Evolutionary conservation across 305 asterid species (phyloP), one percentile per base, ranked within the genome.

Genomic region (Fraxinus floribunda): DNA sequence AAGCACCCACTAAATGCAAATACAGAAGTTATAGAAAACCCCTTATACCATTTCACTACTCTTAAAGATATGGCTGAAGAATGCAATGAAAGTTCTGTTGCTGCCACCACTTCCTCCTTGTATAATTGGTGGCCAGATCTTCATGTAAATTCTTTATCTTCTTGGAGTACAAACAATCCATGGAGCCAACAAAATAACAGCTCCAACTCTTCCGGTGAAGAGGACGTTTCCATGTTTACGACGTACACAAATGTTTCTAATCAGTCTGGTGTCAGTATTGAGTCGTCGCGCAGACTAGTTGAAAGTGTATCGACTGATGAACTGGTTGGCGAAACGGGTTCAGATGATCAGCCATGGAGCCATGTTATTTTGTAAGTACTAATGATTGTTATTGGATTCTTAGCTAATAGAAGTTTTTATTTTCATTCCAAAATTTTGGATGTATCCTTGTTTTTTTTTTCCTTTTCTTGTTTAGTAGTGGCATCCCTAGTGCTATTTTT

Each of bases 81-180:
- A 76, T 76, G 79, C 22, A 24, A 55, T 75, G 85, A 84, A 75
- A 84, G 60, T 52, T 52, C 8, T 68, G 44, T 82, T 72, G 46
- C 75, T 26, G 77, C 81, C 15, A 38, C 81, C 46, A 16, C 75
- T 84, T 52, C 74, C 38, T 81, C 81, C 36, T 39, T 79, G 49
- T 82, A 77, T 16, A 84, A 76, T 18, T 87, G 88, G 88, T 87
- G 89, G 89, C 81, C 82, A 73, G 81, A 87, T 76, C 76, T 66
- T 41, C 85, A 82, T 73, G 84, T 77, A 13, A 82, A 64, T 68
- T 84, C 89, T 76, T 32, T 82, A 36, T 79, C 80, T 75, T 86
- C 87, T 76, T 86, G 87, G 79, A 84, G 80, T 55, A 76, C 41
- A 1, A 82, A 68, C 26, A 9, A 72, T 36, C 68, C 79, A 15